Percentiles rank a stretch among this genome's conserved stretches.
Conservation (phyloP, 2,329 filamentous ascomycete genomes). For the Zelopaecilomyces penicillatus region DNA sequence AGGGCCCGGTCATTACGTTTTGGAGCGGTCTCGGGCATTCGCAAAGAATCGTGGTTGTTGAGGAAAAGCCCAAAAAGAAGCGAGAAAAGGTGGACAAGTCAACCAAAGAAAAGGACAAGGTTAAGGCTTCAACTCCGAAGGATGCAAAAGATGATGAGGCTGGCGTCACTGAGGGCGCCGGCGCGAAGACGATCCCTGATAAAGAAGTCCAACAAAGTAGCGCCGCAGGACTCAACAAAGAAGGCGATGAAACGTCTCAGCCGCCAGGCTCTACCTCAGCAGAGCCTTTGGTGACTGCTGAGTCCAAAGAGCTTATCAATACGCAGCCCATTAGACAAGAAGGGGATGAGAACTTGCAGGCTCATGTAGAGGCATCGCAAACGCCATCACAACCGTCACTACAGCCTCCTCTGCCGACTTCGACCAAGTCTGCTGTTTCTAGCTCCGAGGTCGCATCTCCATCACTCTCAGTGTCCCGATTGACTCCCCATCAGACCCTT, state of each 20-base stretch:
- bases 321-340: no score
- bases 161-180: slow-evolving; percentile 7
- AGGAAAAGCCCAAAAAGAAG: slow-evolving; percentile 55
- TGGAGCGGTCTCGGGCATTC: slow-evolving; percentile 87
- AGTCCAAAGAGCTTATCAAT: no score
- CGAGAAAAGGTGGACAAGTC: slow-evolving; percentile 32
- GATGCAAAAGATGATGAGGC: slow-evolving; percentile 12
- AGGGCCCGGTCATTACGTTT: slow-evolving; percentile 82
- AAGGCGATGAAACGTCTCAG: no score
- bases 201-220: slow-evolving; percentile 1
- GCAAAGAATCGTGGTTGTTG: slow-evolving; percentile 54
- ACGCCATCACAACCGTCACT: not conserved
- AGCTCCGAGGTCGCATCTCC: no score
- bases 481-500: no score
- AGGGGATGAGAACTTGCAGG: no score
- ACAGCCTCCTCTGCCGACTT: not conserved
- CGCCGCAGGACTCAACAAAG: no score
- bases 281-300: no score
- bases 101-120: slow-evolving; percentile 21
- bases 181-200: not conserved
- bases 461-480: no score
- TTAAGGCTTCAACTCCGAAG: slow-evolving; percentile 11
- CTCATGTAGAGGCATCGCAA: no score
- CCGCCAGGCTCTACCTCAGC: no score
- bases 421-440: no score